Conservation (phyloP, 257 asterid genomes). For the Solanum tarapatanum region DNA sequence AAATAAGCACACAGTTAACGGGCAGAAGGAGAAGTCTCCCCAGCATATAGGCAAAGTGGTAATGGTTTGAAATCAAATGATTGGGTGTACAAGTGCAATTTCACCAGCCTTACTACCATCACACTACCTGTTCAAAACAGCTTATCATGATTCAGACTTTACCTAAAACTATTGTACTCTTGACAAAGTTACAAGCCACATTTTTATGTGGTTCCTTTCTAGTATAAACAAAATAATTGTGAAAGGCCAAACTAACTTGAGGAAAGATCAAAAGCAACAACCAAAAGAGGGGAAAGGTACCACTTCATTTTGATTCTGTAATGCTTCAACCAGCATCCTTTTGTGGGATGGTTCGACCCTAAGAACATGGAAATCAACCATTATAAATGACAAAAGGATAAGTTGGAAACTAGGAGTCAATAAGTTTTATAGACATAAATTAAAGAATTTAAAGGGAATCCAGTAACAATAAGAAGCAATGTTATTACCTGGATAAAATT, state of each 20-base stretch:
- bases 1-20: not conserved
- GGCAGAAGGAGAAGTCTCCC: not conserved
- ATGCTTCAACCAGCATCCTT: slow-evolving; percentile 96
- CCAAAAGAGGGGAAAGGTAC: slow-evolving; percentile 26
- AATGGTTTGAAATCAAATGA: not conserved
- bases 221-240: not conserved
- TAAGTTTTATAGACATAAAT: not conserved
- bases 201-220: not conserved
- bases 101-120: not conserved
- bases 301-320: slow-evolving; percentile 96
- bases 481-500: slow-evolving; percentile 63
- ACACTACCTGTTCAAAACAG: not conserved
- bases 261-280: not conserved
- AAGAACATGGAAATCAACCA: slow-evolving; percentile 5
- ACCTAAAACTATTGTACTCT: not conserved
- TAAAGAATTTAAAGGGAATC: not conserved
- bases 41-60: not conserved
- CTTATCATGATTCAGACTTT: not conserved
- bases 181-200: not conserved
- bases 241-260: not conserved
- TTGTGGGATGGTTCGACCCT: slow-evolving; percentile 99
- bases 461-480: not conserved
- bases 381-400: slow-evolving; percentile 5
- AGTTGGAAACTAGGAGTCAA: slow-evolving; percentile 1
- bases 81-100: not conserved